Base-by-base conservation (phyloP, 139 green algal genomes). In the Volvox africanus region DNA sequence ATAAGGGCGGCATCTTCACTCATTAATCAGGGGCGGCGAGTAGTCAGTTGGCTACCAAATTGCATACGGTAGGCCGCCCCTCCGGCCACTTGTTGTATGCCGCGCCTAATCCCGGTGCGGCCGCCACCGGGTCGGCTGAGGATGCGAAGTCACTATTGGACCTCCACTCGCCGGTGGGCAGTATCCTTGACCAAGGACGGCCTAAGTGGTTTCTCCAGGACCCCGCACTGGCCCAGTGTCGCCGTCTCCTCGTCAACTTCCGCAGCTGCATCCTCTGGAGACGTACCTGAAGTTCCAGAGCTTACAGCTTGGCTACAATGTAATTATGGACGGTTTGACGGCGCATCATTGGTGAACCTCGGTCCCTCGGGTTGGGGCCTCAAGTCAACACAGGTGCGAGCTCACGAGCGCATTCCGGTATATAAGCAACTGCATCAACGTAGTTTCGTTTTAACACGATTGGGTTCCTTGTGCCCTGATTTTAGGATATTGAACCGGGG, bases 361-460 rank as follows among this genome's bases (percentile, higher is more conserved):
- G 88, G 88, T 55, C 88, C 69, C 14, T 84, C 69, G 3, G 92
- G 92, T 13, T 94, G 88, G 88, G 89, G 92, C 22, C 55, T 94
- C 2, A 80, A 89, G 13, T 67, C 88, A 18, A 71, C 77, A 26
- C 67, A 86, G 77, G 83, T 91, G 35, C 2, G 33, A 3, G 28
- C 21, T 32, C 11, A 14, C 5, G 9, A 73, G 65, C 65, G 5
- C 22, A 20, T 62, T 1, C 19, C 55, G 16, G 0, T 37, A 50
- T 22, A 61, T 86, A 0, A 35, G 20, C 13, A 6, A 26, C 21
- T n/a, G 33, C 18, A 30, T 82, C 18, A 37, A 17, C 12, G 28
- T 71, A 71, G 3, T 73, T 28, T 50, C 5, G 1, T 16, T 22
- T 3, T 33, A 32, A 73, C 65, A 73, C 65, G 65, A 30, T 16